These are phyloP conservation scores for Endogone sp. DNA, from an alignment of 192 early-diverging fungal species.

Conservation along the genomic window DNA sequence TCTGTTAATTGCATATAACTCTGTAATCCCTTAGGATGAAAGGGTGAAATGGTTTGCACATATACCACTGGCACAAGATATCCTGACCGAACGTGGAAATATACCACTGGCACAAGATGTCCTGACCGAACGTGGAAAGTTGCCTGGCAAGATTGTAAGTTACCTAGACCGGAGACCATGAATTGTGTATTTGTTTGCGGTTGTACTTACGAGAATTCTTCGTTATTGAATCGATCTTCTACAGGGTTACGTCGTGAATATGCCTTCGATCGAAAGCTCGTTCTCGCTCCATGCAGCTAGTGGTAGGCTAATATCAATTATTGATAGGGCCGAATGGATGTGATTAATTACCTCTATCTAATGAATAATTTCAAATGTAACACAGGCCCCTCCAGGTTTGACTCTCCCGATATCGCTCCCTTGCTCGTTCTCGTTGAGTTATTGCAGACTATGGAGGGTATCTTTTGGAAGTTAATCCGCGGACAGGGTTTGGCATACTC, in stretches of 20 bases:
- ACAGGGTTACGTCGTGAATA: constrained; percentile 41
- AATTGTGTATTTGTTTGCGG: background rate
- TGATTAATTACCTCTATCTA: too few relatives aligned
- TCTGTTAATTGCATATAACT: too few relatives aligned
- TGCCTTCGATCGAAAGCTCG: constrained; percentile 54
- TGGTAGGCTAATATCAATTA: constrained; percentile 13
- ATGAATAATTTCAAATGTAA: background rate
- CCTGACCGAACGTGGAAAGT: constrained; percentile 32
- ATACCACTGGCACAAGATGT: constrained; percentile 34
- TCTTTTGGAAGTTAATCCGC: constrained; percentile 60
- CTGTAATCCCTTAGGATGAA: too few relatives aligned
- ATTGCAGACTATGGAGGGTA: constrained; percentile 52
- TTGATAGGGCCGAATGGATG: background rate
- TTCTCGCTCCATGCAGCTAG: constrained; percentile 44
- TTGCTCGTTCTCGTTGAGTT: constrained; percentile 50
- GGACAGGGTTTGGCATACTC: constrained; percentile 56
- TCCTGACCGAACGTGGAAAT: constrained; percentile 35
- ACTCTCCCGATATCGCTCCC: constrained; percentile 50
- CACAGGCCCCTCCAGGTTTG: constrained; percentile 36
- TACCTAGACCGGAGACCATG: background rate
- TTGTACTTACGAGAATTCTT: too few relatives aligned
- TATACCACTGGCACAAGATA: constrained; percentile 33
- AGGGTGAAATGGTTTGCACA: constrained; percentile 11
- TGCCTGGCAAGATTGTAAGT: constrained; percentile 28
- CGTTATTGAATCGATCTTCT: background rate